phyloP scores from a whole-genome alignment of 2,329 filamentous ascomycete species.

The Paecilomyces sp. region DNA sequence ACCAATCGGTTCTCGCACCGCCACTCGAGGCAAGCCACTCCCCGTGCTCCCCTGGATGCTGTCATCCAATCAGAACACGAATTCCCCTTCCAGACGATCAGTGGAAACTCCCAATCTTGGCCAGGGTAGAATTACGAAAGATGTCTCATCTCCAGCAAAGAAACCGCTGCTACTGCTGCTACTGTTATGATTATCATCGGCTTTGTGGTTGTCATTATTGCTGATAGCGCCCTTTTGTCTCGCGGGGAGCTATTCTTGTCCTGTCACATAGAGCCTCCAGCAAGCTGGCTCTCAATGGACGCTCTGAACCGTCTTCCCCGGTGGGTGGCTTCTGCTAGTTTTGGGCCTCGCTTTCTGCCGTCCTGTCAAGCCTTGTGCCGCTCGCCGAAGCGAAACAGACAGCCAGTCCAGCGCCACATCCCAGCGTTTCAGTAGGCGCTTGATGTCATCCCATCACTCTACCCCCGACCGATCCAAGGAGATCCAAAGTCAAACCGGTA shows the following conservation, averaged over 20 bases:
- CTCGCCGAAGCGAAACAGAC: background rate
- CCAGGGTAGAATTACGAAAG: too few relatives aligned
- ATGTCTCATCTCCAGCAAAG: too few relatives aligned
- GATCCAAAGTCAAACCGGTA: background rate
- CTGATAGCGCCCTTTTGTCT: background rate
- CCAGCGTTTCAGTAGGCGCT: slow-evolving; percentile 26
- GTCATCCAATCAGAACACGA: background rate
- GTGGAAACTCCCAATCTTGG: too few relatives aligned
- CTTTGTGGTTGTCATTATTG: background rate
- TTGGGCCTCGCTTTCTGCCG: background rate
- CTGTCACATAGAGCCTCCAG: background rate
- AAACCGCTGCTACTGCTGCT: too few relatives aligned
- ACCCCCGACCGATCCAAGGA: background rate
- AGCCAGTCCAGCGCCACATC: background rate
- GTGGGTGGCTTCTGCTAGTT: background rate
- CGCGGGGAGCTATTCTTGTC: background rate
- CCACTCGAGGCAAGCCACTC: background rate
- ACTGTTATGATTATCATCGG: too few relatives aligned
- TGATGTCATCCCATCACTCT: slow-evolving; percentile 26
- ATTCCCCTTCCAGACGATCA: background rate
- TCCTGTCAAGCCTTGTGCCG: background rate
- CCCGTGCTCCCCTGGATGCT: background rate
- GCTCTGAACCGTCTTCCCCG: background rate
- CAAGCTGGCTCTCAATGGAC: background rate
- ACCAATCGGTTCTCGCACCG: background rate